Evolutionary conservation across 2,329 filamentous ascomycete species (phyloP), one percentile per base, ranked within the genome.

Genomic region (Neopestalotiopsis sp.): DNA sequence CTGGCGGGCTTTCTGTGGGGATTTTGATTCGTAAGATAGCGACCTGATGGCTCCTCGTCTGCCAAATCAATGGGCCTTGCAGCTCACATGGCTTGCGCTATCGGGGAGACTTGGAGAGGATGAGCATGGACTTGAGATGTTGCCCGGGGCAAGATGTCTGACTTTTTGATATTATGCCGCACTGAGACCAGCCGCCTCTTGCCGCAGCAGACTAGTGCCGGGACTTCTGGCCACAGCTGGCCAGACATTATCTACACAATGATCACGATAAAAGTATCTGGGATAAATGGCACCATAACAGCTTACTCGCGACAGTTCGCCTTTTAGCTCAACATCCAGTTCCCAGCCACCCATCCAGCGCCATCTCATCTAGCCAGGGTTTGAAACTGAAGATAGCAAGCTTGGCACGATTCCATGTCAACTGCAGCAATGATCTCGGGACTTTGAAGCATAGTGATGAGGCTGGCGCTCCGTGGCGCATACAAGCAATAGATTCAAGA

Each of bases 11-110:
- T 40, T 13, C 59, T 38, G 30, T 40, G 12, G n/a, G 34, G 30
- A 7, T 40, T 28, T 12, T 64, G 61, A 64, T 64, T 64, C 61
- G 61, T 38, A 62, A 45, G 61, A 49, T 49, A 38, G 20, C 40
- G 32, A 49, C 14, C 20, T 17, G n/a, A 49, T 14, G 24, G 40
- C n/a, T 9, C 13, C 38, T 34, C 24, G 12, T 64, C 38, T 13
- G n/a, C 24, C 61, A 53, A 62, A 62, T 62, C 20, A 40, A 17
- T 62, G 34, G 59, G 40, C 5, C 59, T 32, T 38, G 59, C 34
- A 62, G 59, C 59, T 62, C 57, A 59, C 57, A 24, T 59, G 59
- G 59, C 34, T 62, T 28, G 32, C 28, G 59, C 59, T 61, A 58
- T 58, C 56, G 56, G 24, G 24, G 24, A 28, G 24, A 28, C 24